A percentile compares a stretch with the other conserved stretches of the same genome.
phyloP scores from a whole-genome alignment of 768 basidiomycete genomes.

The Suillus americanus region DNA sequence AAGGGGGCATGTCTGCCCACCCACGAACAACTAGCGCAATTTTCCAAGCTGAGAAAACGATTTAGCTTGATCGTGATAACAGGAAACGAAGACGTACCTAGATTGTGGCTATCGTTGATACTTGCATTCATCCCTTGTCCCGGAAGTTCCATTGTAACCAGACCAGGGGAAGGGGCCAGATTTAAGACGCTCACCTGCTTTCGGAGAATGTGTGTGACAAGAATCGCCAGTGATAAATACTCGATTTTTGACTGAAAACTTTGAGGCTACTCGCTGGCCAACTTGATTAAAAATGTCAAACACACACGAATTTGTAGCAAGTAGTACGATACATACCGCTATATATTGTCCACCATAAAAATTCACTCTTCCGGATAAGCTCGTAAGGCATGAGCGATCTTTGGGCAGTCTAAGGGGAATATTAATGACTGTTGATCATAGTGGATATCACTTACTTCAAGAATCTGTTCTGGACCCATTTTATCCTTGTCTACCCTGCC shows the following conservation, averaged over 20 bases:
- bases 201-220: slow-evolving; percentile 45
- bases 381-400: slow-evolving; percentile 41
- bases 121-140: slow-evolving; percentile 56
- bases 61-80: background rate
- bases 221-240: slow-evolving; percentile 61
- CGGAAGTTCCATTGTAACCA: slow-evolving; percentile 26
- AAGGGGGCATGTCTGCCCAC: slow-evolving; percentile 43
- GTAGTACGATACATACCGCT: slow-evolving; percentile 33
- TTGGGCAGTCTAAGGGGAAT: slow-evolving; percentile 34
- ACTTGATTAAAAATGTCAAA: slow-evolving; percentile 29
- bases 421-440: background rate
- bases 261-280: slow-evolving; percentile 54
- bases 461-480: slow-evolving; percentile 38
- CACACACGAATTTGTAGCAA: background rate
- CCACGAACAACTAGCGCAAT: slow-evolving; percentile 47
- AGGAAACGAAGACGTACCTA: slow-evolving; percentile 27
- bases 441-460: slow-evolving; percentile 30
- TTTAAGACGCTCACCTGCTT: slow-evolving; percentile 33
- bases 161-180: background rate
- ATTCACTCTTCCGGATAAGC: slow-evolving; percentile 27
- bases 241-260: slow-evolving; percentile 45
- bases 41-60: slow-evolving; percentile 45
- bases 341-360: slow-evolving; percentile 55
- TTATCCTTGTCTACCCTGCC: slow-evolving; percentile 41
- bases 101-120: slow-evolving; percentile 55